Evolutionary conservation across 257 asterid genomes (phyloP).

Genomic region (Fraxinus americana): DNA sequence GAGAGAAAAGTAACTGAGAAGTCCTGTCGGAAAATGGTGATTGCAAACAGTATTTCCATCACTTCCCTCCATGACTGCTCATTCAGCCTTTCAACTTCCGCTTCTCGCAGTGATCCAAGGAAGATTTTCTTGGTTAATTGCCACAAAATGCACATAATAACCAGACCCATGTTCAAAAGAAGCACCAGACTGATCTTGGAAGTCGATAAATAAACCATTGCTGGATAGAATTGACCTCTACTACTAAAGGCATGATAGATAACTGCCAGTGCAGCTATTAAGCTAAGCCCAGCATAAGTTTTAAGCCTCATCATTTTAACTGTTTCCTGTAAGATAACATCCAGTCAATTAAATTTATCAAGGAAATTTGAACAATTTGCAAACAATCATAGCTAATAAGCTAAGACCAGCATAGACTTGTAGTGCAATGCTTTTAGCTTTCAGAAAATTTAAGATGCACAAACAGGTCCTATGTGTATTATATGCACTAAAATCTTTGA

Average conservation of each 20-base stretch:
- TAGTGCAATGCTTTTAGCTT: background rate
- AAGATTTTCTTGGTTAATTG: conserved; percentile 87
- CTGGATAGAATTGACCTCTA: conserved; percentile 94
- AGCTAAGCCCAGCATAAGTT: conserved; percentile 79
- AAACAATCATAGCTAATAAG: background rate
- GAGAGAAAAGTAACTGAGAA: conserved; percentile 84
- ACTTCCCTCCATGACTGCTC: conserved; percentile 98
- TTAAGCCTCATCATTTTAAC: conserved; percentile 77
- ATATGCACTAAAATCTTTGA: background rate
- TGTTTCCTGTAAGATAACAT: conserved; percentile 41
- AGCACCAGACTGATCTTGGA: conserved; percentile 89
- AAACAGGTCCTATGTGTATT: background rate
- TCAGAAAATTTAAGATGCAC: background rate
- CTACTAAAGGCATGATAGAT: conserved; percentile 78
- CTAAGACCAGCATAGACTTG: background rate
- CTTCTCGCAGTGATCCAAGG: conserved; percentile 94
- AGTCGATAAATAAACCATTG: conserved; percentile 87
- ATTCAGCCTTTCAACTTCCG: conserved; percentile 96
- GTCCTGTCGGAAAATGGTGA: conserved; percentile 93
- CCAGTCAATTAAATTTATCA: conserved; percentile 20
- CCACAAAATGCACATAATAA: conserved; percentile 85
- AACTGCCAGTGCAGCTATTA: conserved; percentile 68
- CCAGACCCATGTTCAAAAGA: conserved; percentile 88
- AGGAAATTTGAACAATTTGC: background rate
- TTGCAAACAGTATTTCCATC: conserved; percentile 94